Base-by-base conservation (phyloP, 2,329 filamentous ascomycete species). In the Diaporthe vaccinii region DNA sequence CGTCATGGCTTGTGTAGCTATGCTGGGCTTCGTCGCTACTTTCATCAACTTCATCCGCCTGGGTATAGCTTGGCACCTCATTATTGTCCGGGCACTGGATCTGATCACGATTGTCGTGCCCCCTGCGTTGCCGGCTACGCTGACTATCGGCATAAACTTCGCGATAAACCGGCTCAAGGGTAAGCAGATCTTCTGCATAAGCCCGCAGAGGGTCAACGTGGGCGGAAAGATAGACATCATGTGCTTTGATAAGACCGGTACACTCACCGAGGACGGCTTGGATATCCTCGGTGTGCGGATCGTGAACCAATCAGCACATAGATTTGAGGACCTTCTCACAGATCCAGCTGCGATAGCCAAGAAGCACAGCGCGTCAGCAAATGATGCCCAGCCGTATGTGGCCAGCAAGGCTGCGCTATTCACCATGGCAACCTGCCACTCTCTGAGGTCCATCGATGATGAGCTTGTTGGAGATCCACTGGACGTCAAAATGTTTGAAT, bases 231-330 rank as follows among this genome's bases (percentile, higher is more conserved):
- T 99, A 5, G 97, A 99, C 81, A 91, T 98, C 15, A 94, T 99
- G 85, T 98, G 96, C 84, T 99, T 99, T 78, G 97, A 99, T 85
- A 99, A 99, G 85, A 99, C 97, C 0, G 97, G 97, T n/a, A 99
- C 97, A 0, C 86, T 99, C 72, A 99, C 97, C 0, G 97, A 98
- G 84, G 97, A 99, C 83, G 97, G 97, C 0, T 86, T 99, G 57
- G 97, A 99, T 82, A 95, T 99, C 25, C 89, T 99, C 17, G 97
- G 97, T 17, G 92, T 98, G 28, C 92, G 95, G 46, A 91, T 97
- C 9, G 95, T 95, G 14, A 91, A 93, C 74, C 87, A 89, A 67
- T 89, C 89, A 1, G 84, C 85, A 4, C 87, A 89, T 55, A 85
- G 90, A 72, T 97, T 98, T 80, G 93, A 92, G 71, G 94, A 97